Conservation (phyloP, 768 basidiomycete species). For the Lactarius tabidus region DNA sequence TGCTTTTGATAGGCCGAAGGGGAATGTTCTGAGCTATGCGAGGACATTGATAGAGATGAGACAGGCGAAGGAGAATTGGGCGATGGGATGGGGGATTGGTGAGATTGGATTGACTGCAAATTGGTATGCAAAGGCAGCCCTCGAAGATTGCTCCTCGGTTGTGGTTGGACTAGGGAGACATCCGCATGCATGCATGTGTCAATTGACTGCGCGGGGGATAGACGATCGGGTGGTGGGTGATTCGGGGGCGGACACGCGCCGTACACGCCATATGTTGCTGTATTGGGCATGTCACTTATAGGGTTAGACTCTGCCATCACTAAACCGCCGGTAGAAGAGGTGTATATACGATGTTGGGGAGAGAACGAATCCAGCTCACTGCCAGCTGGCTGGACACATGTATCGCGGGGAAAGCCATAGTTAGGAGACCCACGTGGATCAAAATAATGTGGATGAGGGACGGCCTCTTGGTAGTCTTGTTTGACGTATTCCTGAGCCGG, state of each 20-base stretch:
- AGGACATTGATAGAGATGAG: slow-evolving; percentile 23
- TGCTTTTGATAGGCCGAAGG: slow-evolving; percentile 20
- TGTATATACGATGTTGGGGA: slow-evolving; percentile 16
- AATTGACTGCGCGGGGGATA: slow-evolving; percentile 7
- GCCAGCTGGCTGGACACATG: slow-evolving; percentile 18
- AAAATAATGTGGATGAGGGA: slow-evolving; percentile 17
- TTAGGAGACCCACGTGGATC: slow-evolving; percentile 23
- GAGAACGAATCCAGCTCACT: slow-evolving; percentile 13
- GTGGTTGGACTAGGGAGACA: slow-evolving; percentile 14
- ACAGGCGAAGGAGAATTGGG: slow-evolving; percentile 25
- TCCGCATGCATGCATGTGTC: slow-evolving; percentile 7
- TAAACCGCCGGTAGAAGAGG: slow-evolving; percentile 15
- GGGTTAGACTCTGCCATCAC: slow-evolving; percentile 20
- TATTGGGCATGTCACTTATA: slow-evolving; percentile 12
- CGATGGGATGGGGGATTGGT: slow-evolving; percentile 8
- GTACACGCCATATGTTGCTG: slow-evolving; percentile 15
- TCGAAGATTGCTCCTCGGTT: slow-evolving; percentile 1
- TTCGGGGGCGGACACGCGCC: slow-evolving; percentile 20
- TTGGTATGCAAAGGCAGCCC: slow-evolving; percentile 1
- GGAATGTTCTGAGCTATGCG: slow-evolving; percentile 23
- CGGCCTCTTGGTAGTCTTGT: slow-evolving; percentile 13
- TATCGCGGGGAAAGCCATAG: slow-evolving; percentile 17
- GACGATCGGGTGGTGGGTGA: slow-evolving; percentile 23
- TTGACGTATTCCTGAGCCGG: slow-evolving; percentile 21
- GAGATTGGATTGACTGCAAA: slow-evolving; percentile 2